Evolutionary conservation across 345 rosid species (phyloP), one percentile per base, ranked within the genome.

Genomic region (Cochlearia excelsa): DNA sequence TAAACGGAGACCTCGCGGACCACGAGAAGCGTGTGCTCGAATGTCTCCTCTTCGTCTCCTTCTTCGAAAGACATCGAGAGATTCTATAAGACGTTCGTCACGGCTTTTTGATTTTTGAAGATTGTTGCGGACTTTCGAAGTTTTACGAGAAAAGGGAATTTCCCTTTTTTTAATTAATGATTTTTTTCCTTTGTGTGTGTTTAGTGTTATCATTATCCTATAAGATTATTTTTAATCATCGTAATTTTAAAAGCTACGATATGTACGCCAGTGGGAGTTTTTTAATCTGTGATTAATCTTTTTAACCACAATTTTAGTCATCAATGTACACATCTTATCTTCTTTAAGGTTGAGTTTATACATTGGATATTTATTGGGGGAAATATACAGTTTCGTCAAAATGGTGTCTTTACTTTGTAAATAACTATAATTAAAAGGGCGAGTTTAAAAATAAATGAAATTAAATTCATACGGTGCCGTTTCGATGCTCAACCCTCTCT

Each of bases 11-110:
- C 99, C 55, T 93, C 99, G 31, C 95, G 97, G 47, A 93, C 99
- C 4, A 89, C 95, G 5, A 93, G 90, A 9, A 93, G 95, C 42
- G 97, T 93, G 75, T 87, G 99, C 81, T 89, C 97, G 33, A 85
- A 61, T 16, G 88, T 67, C 58, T 93, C 99, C 40, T 93, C 99
- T 30, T 78, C 97, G 9, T 93, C 97, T 50, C 87, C 97, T 33
- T 78, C 99, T 55, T 89, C 97, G 65, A 80, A 82, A 54, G 97
- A 92, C 98, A 88, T 84, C 40, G 16, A 9, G 71, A 59, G 59
- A 51, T 16, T 16, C 23, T 16, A 16, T 16, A 33, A 62, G 68
- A 62, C 74, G 74, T 63, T 63, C 61, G 46, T 69, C 63, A 38
- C 26, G 26, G 47, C 35, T 33, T 33, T 33, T 4, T 27, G 52